phyloP scores from a whole-genome alignment of 2,329 filamentous ascomycete genomes.

The Setomelanomma holmii region DNA sequence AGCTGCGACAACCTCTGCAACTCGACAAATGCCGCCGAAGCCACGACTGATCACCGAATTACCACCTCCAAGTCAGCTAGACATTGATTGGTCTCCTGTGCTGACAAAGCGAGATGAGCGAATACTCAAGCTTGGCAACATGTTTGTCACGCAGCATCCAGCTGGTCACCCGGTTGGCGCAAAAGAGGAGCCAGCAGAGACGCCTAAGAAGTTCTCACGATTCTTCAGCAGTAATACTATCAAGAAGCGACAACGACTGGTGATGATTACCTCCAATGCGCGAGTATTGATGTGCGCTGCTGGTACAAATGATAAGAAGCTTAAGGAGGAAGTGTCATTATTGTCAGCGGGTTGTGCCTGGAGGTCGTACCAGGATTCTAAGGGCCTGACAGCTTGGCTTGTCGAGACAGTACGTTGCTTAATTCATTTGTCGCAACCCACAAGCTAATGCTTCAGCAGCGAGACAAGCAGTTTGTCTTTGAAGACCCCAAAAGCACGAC shows the following conservation, averaged over 20 bases:
- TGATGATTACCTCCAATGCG: conserved; percentile 92
- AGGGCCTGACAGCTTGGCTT: conserved; percentile 86
- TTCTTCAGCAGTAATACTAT: conserved; percentile 92
- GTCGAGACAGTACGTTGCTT: conserved; percentile 82
- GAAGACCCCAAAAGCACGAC: conserved; percentile 84
- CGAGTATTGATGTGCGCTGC: conserved; percentile 89
- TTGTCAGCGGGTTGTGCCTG: conserved; percentile 77
- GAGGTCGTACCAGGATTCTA: conserved; percentile 82
- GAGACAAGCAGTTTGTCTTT: conserved; percentile 89
- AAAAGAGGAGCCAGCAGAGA: conserved; percentile 70
- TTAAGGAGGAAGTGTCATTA: conserved; percentile 90
- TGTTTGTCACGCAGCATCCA: conserved; percentile 82
- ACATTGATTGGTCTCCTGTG: conserved; percentile 98
- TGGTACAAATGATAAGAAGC: conserved; percentile 93
- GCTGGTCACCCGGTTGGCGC: conserved; percentile 76
- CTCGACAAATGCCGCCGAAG: conserved; percentile 61
- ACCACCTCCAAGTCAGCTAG: conserved; percentile 92
- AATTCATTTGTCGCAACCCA: neutral
- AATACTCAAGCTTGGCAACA: conserved; percentile 91
- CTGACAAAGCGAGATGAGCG: conserved; percentile 89
- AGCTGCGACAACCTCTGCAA: conserved; percentile 22
- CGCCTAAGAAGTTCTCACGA: conserved; percentile 82
- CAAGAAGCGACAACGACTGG: conserved; percentile 90
- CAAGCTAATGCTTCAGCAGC: conserved; percentile 58
- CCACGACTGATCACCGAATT: conserved; percentile 86